Conservation (phyloP, 1,139 yeast species). For the Saccharomyces hybrid region DNA sequence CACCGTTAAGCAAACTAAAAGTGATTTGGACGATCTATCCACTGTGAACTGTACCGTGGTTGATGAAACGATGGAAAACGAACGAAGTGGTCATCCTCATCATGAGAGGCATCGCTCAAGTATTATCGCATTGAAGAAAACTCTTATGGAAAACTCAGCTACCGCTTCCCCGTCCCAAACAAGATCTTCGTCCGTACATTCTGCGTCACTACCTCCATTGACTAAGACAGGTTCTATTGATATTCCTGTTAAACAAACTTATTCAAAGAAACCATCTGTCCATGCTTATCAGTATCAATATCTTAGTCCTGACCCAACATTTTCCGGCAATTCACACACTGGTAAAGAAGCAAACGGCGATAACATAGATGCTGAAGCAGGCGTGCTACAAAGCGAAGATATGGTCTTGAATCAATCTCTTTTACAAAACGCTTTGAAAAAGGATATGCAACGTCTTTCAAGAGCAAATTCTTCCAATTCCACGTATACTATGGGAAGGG, state of each 20-base stretch:
- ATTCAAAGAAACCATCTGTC: constrained; percentile 1
- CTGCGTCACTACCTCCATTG: constrained; percentile 3
- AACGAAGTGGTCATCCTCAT: background rate
- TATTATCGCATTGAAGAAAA: constrained; percentile 19
- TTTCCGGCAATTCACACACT: background rate
- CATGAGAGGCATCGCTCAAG: constrained; percentile 11
- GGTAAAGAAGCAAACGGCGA: constrained; percentile 3
- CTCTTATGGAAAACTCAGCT: constrained; percentile 8
- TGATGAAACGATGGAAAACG: background rate
- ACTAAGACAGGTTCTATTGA: constrained; percentile 5
- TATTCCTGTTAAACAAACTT: constrained; percentile 1
- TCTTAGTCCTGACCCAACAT: constrained; percentile 4
- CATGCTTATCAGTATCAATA: constrained; percentile 12
- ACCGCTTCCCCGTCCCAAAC: constrained; percentile 6
- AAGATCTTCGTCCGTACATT: constrained; percentile 7
- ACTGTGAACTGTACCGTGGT: background rate
- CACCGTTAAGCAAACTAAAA: constrained; percentile 15
- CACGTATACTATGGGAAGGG: constrained; percentile 8
- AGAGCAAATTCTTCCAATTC: constrained; percentile 8
- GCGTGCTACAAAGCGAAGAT: constrained; percentile 21
- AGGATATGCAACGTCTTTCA: constrained; percentile 15
- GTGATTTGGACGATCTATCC: background rate
- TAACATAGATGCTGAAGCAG: constrained; percentile 16
- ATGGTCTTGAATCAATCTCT: constrained; percentile 21
- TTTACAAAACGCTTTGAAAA: constrained; percentile 17